Evolutionary conservation across 441 rosid species (phyloP), one percentile per base, ranked within the genome.

Genomic region (Bocquillonia castaneifolia): DNA sequence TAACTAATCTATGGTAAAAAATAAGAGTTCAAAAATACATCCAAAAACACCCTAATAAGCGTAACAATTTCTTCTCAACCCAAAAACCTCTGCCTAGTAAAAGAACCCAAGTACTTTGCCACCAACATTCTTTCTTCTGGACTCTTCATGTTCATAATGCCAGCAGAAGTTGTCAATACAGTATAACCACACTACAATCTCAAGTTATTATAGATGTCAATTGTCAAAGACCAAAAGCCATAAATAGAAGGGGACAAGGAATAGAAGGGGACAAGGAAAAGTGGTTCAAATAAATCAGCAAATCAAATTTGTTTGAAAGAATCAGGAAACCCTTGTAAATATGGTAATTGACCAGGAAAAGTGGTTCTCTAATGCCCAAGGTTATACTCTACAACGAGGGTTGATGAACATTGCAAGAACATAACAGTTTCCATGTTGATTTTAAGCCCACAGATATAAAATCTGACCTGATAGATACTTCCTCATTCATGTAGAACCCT

Each of bases 101-200:
- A 86, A 84, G 85, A 86, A 86, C 55, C 90, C 90, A 67, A 85
- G 86, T 12, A 87, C 90, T 75, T 85, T 87, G 64, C 92, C 90
- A 59, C 92, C 90, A 22, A 85, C 88, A 45, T 82, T 87, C 82
- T 85, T 87, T 61, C 89, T 85, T 77, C 85, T 80, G 0, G 88
- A 88, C 74, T 86, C 88, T 74, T 86, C 90, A 53, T 86, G 68
- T 84, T 88, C 90, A 86, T 86, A 60, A 84, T 86, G 45, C 90
- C 90, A 45, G 90, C 88, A 40, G 90, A 85, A 48, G 90, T 85
- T 39, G 90, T 85, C 78, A 85, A 68, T 63, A 85, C 90, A 37
- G 83, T 86, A 63, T 83, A 84, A 48, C 90, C 88, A 64, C 82
- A 86, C 88, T 86, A 80, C 79, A 78, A 42, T 48, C 45, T 77